phyloP scores from a whole-genome alignment of 2,329 filamentous ascomycete genomes.

The Cytospora piceae region DNA sequence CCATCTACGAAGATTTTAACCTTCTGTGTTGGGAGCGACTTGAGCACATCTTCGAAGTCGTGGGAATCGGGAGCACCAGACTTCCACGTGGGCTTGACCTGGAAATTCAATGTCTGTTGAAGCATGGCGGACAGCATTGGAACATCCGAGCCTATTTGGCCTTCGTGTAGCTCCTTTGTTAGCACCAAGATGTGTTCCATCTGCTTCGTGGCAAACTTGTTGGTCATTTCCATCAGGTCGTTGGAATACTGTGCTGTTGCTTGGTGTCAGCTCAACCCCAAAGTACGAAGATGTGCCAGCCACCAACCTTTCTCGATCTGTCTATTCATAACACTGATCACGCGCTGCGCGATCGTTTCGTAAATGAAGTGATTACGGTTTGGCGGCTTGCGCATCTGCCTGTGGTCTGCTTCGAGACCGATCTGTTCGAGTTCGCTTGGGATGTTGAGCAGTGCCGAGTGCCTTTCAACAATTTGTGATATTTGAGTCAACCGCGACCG shows the following conservation, averaged over 20 bases:
- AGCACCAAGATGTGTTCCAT: conserved; percentile 7
- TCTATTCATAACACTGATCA: conserved; percentile 17
- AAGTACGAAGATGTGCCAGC: neutral
- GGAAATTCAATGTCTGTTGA: neutral
- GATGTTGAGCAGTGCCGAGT: conserved; percentile 17
- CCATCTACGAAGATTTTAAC: conserved; percentile 10
- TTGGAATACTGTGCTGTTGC: conserved; percentile 13
- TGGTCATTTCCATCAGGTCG: conserved; percentile 17
- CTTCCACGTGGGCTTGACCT: neutral
- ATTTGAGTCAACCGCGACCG: neutral
- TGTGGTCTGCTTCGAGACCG: conserved; percentile 16
- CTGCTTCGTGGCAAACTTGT: conserved; percentile 7
- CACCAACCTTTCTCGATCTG: conserved; percentile 13
- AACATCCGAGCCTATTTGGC: neutral
- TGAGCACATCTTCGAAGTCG: conserved; percentile 11
- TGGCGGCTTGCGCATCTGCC: conserved; percentile 14
- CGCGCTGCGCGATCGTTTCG: conserved; percentile 12
- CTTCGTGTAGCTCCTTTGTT: conserved; percentile 8
- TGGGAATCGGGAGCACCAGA: neutral
- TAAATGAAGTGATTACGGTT: conserved; percentile 13
- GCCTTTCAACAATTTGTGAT: conserved; percentile 15
- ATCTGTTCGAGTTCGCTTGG: conserved; percentile 15
- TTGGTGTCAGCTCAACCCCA: neutral
- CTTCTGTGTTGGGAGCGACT: conserved; percentile 5
- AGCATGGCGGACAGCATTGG: neutral